phyloP scores from a whole-genome alignment of 2,329 filamentous ascomycete species.

The Leptoxyphium fumago region DNA sequence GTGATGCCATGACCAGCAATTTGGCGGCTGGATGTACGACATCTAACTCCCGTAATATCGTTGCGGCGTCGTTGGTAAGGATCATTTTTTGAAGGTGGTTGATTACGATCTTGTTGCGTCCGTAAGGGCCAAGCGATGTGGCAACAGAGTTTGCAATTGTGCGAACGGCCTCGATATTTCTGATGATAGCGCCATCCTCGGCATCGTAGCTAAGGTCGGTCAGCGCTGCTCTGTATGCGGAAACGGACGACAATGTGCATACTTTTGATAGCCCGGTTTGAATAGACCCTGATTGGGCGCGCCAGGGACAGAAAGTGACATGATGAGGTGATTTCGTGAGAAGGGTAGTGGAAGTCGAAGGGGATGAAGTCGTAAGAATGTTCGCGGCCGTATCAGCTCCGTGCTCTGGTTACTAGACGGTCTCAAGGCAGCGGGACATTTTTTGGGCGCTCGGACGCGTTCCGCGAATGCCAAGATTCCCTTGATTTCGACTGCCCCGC shows the following conservation, averaged over 20 bases:
- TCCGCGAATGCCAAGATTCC: not conserved
- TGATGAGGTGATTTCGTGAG: conserved; percentile 25
- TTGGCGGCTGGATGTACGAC: conserved; percentile 97
- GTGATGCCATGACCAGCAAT: conserved; percentile 93
- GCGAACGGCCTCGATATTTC: conserved; percentile 96
- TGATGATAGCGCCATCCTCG: conserved; percentile 95
- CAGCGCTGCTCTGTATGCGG: too few relatives aligned
- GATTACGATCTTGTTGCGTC: conserved; percentile 99
- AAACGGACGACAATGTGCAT: conserved; percentile 22
- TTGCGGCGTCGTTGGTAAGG: conserved; percentile 91
- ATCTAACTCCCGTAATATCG: conserved; percentile 91
- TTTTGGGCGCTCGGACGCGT: not conserved
- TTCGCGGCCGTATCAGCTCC: too few relatives aligned
- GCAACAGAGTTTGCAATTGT: conserved; percentile 92
- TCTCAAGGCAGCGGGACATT: not conserved
- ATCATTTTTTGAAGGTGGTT: conserved; percentile 99
- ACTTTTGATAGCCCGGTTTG: conserved; percentile 95
- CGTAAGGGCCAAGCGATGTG: conserved; percentile 91
- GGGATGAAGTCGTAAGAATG: too few relatives aligned
- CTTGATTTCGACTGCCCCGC: not conserved
- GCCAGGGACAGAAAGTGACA: conserved; percentile 94
- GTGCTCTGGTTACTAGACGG: too few relatives aligned
- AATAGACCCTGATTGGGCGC: conserved; percentile 89
- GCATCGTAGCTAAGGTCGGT: conserved; percentile 65
- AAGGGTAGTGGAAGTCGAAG: too few relatives aligned